phyloP scores from a whole-genome alignment of 352 stramenopile genomes.

The Globisporangium takayamanum region DNA sequence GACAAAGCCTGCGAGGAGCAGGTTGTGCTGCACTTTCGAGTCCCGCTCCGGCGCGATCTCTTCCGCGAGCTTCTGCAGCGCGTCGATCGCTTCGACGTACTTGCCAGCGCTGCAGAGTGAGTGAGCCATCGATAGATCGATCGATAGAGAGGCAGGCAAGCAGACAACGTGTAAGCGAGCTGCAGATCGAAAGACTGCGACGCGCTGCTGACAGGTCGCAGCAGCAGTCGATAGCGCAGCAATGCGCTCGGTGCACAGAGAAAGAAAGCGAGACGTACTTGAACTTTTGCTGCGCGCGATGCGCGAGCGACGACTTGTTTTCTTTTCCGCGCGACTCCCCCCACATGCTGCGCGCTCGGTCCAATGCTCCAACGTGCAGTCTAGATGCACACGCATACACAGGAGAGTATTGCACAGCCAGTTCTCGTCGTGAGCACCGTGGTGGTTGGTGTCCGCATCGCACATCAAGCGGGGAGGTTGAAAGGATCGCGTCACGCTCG shows the following conservation, averaged over 20 bases:
- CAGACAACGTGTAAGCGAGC: too few species aligned
- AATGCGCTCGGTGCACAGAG: not conserved
- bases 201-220: not conserved
- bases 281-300: slow-evolving; percentile 84
- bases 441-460: too few species aligned
- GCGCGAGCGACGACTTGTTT: slow-evolving; percentile 83
- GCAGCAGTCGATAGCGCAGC: not conserved
- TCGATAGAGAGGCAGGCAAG: too few species aligned
- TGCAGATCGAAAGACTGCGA: too few species aligned
- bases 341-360: slow-evolving; percentile 34
- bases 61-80: slow-evolving; percentile 74
- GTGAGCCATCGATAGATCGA: not conserved
- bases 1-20: slow-evolving; percentile 65
- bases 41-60: slow-evolving; percentile 71
- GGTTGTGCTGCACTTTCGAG: slow-evolving; percentile 84
- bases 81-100: slow-evolving; percentile 81
- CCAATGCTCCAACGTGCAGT: not conserved
- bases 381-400: not conserved
- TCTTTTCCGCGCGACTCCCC: slow-evolving; percentile 59
- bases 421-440: too few species aligned
- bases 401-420: not conserved
- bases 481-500: too few species aligned
- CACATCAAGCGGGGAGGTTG: too few species aligned
- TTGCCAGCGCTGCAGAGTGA: slow-evolving; percentile 55
- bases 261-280: slow-evolving; percentile 46